Conservation (phyloP, 495 filamentous ascomycete genomes). For the Endocarpon pusillum region DNA sequence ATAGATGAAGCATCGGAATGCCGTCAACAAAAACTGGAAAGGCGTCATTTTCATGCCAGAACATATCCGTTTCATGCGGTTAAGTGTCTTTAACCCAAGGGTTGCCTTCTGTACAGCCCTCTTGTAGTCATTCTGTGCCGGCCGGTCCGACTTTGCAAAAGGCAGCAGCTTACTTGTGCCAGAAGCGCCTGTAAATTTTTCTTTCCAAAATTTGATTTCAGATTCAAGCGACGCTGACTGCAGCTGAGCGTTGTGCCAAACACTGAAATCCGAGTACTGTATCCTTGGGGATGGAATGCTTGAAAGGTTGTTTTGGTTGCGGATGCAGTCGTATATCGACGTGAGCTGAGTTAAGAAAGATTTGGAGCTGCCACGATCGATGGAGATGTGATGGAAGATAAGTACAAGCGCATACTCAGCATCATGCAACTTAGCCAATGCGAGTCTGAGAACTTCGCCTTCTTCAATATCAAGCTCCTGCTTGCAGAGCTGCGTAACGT, state of each 20-base stretch:
- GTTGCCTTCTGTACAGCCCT: not conserved
- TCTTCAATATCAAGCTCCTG: constrained; percentile 16
- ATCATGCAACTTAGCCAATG: constrained; percentile 9
- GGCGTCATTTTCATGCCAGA: constrained; percentile 13
- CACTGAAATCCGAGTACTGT: constrained; percentile 13
- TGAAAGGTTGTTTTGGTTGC: no score
- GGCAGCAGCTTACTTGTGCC: not conserved
- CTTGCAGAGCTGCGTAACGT: constrained; percentile 1
- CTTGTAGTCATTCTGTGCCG: not conserved
- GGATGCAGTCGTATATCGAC: constrained; percentile 11
- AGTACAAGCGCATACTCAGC: constrained; percentile 17
- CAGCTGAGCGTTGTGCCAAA: constrained; percentile 9
- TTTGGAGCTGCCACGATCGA: constrained; percentile 13
- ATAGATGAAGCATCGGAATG: constrained; percentile 18
- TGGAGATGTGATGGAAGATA: constrained; percentile 15
- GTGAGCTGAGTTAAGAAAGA: constrained; percentile 11
- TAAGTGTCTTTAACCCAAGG: constrained; percentile 3
- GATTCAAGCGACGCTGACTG: not conserved
- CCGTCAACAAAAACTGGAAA: constrained; percentile 29
- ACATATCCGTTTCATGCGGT: constrained; percentile 9
- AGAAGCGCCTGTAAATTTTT: no score
- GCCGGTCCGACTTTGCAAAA: no score
- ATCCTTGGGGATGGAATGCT: constrained; percentile 1
- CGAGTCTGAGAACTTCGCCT: not conserved
- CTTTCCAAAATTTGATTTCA: not conserved